phyloP scores from a whole-genome alignment of 1,139 yeast genomes.

The Blastobotrys aristatus region DNA sequence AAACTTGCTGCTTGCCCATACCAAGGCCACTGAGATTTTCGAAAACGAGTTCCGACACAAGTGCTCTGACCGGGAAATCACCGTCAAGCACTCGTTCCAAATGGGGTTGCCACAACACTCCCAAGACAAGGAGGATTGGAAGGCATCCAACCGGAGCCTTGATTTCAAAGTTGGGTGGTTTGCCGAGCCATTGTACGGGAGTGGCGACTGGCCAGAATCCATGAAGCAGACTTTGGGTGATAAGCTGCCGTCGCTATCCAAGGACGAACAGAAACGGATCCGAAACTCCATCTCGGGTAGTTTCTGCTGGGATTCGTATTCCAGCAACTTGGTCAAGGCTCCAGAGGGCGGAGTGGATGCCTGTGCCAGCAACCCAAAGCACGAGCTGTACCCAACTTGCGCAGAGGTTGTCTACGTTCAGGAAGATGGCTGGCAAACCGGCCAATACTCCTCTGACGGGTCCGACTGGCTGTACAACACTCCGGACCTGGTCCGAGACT shows the following conservation, averaged over 20 bases:
- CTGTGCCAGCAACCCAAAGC: constrained; percentile 14
- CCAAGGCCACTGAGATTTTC: constrained; percentile 31
- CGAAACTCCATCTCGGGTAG: constrained; percentile 30
- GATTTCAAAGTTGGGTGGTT: constrained; percentile 32
- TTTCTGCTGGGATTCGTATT: constrained; percentile 37
- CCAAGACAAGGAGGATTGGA: constrained; percentile 5
- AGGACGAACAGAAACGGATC: constrained; percentile 29
- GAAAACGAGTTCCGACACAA: constrained; percentile 31
- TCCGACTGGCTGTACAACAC: constrained; percentile 20
- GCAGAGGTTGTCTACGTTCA: constrained; percentile 13
- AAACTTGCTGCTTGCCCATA: constrained; percentile 33
- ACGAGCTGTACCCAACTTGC: constrained; percentile 19
- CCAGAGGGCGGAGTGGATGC: constrained; percentile 23
- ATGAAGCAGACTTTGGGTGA: constrained; percentile 26
- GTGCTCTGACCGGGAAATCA: constrained; percentile 27
- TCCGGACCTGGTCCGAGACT: constrained; percentile 17
- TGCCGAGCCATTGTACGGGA: constrained; percentile 33
- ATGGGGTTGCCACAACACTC: constrained; percentile 21
- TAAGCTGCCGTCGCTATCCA: constrained; percentile 27
- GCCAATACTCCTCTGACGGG: constrained; percentile 27
- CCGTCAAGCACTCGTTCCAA: constrained; percentile 24
- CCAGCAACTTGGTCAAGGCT: constrained; percentile 27
- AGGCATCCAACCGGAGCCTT: constrained; percentile 32
- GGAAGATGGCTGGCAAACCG: constrained; percentile 32
- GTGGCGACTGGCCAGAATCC: constrained; percentile 20